Base-by-base conservation (phyloP, 2,329 filamentous ascomycete species). In the Exophiala lecanii-corni region DNA sequence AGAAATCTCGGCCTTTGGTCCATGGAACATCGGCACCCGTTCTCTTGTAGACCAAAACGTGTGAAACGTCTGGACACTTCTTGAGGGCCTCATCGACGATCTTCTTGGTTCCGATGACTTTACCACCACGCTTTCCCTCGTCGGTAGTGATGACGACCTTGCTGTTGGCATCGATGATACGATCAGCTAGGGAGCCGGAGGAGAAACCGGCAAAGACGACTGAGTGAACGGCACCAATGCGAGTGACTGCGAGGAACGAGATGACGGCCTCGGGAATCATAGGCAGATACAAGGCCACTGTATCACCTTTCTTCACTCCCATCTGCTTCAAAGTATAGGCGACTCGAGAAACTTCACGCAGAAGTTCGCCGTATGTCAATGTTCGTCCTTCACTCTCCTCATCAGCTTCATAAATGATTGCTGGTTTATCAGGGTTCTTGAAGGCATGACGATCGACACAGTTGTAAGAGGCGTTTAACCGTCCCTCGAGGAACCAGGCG, bases 151-250 rank as follows among this genome's bases (percentile, higher is more conserved):
- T 96, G 68, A 97, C 84, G 41, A 97, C 86, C 72, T 85, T 94
- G 65, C 84, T 91, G 57, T 87, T 72, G 46, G 86, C 91, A 62
- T 98, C 92, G 49, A 92, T 73, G 59, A 98, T 89, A 61, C 92
- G 89, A 68, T 98, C 92, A 54, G 91, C 85, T 36, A 98, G 80
- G 3, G 92, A 97, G 67, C 96, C 91, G 45, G 91, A 86, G 20
- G 89, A 96, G 76, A 98, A 98, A 47, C 92, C 92, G 43, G 92
- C 92, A 61, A 98, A 98, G 54, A 98, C 85, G 42, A 98, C 91
- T 0, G 92, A 97, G 78, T 98, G 92, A 3, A 98, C 78, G 30
- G 92, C 92, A 50, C 92, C 92, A 57, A 98, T 94, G 62, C 92
- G 87, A 26, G 82, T 73, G 67, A 89, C 94, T 49, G 92, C 92